A percentile compares a stretch with the other conserved stretches of the same genome.
Evolutionary conservation across 2,329 filamentous ascomycete species (phyloP).

Genomic region (Passalora sequoiae): DNA sequence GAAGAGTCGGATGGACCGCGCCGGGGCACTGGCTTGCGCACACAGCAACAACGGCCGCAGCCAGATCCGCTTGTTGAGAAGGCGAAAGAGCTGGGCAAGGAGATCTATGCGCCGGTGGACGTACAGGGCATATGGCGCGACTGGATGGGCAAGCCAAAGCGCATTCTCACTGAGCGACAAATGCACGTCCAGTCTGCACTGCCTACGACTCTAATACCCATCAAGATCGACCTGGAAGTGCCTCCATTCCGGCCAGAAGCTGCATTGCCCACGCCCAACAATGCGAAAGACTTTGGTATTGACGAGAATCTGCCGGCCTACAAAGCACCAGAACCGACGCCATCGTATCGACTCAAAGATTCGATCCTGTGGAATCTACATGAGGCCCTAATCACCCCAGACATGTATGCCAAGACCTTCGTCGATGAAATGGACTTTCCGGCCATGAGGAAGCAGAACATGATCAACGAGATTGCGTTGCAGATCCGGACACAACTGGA

Average conservation of each 20-base stretch:
- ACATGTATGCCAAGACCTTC: constrained; percentile 86
- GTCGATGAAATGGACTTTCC: constrained; percentile 92
- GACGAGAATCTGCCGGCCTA: constrained; percentile 75
- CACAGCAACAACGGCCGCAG: constrained; percentile 61
- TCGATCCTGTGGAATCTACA: constrained; percentile 98
- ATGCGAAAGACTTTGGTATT: constrained; percentile 52
- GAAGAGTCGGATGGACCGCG: constrained; percentile 65
- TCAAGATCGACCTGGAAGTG: constrained; percentile 92
- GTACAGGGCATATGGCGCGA: constrained; percentile 90
- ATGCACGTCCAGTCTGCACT: constrained; percentile 64
- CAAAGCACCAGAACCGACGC: constrained; percentile 69
- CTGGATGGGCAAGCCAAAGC: constrained; percentile 76
- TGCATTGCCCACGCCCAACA: constrained; percentile 57
- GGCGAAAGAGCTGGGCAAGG: constrained; percentile 71
- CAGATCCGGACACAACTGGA: constrained; percentile 94
- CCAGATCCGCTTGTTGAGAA: constrained; percentile 60
- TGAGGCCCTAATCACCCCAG: constrained; percentile 87
- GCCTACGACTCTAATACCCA: constrained; percentile 86
- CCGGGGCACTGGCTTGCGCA: constrained; percentile 74
- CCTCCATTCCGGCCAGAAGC: constrained; percentile 66
- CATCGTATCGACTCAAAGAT: constrained; percentile 84
- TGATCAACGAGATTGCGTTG: constrained; percentile 77
- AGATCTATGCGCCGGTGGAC: constrained; percentile 70
- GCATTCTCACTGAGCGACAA: constrained; percentile 53
- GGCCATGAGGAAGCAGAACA: constrained; percentile 55